Percentiles rank a stretch among this genome's conserved stretches.
phyloP scores from a whole-genome alignment of 306 rosid genomes.

The Lathyrus aphaca region DNA sequence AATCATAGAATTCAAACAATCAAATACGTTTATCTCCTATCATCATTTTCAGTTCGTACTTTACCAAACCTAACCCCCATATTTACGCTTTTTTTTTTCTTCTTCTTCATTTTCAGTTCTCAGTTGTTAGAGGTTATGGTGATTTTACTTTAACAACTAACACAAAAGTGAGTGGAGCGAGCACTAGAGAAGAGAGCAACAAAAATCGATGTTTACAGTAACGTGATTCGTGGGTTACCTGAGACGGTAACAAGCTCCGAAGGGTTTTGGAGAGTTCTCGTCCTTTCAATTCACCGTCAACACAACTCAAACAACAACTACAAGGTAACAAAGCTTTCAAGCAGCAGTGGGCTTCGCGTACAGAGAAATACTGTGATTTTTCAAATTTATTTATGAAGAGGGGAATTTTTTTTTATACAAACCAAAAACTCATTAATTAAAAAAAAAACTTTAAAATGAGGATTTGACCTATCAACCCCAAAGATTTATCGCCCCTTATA shows the following conservation, averaged over 20 bases:
- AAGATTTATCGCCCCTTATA: too few species aligned
- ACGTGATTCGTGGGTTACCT: conserved; percentile 2
- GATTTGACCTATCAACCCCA: too few species aligned
- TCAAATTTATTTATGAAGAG: too few species aligned
- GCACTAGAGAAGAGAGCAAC: neutral
- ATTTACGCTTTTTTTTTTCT: neutral
- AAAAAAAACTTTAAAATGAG: too few species aligned
- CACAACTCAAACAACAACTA: neutral
- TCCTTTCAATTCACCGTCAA: neutral
- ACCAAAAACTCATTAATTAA: too few species aligned
- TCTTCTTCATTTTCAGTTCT: neutral
- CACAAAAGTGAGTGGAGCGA: neutral
- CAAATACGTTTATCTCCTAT: neutral
- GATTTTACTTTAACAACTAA: neutral
- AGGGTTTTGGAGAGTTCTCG: neutral
- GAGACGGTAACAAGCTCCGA: neutral
- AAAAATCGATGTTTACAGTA: neutral
- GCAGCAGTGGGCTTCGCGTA: neutral
- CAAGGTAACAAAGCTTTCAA: neutral
- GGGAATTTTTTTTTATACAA: too few species aligned
- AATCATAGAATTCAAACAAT: neutral
- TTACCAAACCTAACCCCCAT: neutral
- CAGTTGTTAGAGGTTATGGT: neutral
- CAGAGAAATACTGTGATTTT: too few species aligned
- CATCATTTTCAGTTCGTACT: neutral